Evolutionary conservation across 2,329 filamentous ascomycete species (phyloP).

Genomic region (Hansfordia pulvinata): DNA sequence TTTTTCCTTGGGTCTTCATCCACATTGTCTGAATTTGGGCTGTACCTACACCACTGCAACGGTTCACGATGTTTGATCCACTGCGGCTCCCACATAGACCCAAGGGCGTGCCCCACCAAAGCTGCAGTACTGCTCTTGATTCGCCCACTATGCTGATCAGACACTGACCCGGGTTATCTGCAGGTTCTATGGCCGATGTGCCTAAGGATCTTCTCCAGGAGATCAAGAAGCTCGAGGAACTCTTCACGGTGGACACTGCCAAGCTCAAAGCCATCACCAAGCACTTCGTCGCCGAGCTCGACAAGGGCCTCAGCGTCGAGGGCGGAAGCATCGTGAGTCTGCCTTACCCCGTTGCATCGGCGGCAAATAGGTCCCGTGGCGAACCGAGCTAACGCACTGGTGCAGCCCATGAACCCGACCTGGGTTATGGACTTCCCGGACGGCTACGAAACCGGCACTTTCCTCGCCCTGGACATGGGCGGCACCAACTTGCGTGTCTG

Average conservation of each 20-base stretch:
- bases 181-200: constrained; percentile 84
- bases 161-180: constrained; percentile 4
- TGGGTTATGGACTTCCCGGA: constrained; percentile 89
- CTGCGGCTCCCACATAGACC: too few species aligned
- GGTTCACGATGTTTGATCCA: too few species aligned
- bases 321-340: constrained; percentile 79
- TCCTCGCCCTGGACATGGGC: constrained; percentile 85
- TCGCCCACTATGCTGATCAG: too few species aligned
- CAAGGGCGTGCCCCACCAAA: too few species aligned
- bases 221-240: constrained; percentile 71
- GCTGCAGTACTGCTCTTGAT: too few species aligned
- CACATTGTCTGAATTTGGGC: too few species aligned
- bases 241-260: constrained; percentile 63
- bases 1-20: too few species aligned
- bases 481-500: constrained; percentile 93
- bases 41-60: too few species aligned
- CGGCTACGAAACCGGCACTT: constrained; percentile 78
- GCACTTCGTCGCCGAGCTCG: constrained; percentile 80
- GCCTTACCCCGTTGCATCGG: neutral
- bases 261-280: constrained; percentile 85
- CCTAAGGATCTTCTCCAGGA: constrained; percentile 70
- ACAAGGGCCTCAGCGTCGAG: constrained; percentile 74
- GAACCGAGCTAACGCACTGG: constrained; percentile 3
- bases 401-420: constrained; percentile 89
- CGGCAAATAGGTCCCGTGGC: too few species aligned